A percentile compares a stretch with the other conserved stretches of the same genome.
Evolutionary conservation across 1,284 basidiomycete genomes (phyloP).

Genomic region (Marasmius fiardii): DNA sequence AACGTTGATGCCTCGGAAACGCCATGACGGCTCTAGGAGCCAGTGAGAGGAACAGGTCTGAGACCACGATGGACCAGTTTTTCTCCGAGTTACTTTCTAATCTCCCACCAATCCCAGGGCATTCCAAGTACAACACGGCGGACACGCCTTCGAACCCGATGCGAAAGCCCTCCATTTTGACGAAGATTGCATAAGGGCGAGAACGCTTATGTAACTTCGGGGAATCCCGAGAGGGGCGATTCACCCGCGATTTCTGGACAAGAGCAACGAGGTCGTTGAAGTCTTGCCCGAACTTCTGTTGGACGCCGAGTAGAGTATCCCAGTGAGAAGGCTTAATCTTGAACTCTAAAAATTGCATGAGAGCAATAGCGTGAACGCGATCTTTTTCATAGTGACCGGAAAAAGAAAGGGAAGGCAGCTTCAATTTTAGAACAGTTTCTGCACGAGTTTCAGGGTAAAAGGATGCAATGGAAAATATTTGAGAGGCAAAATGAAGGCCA

Average conservation of each 20-base stretch:
- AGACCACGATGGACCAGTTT: constrained; percentile 62
- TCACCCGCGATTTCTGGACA: constrained; percentile 55
- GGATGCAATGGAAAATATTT: constrained; percentile 61
- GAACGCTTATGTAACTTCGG: constrained; percentile 6
- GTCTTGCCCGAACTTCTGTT: constrained; percentile 84
- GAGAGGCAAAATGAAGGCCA: constrained; percentile 63
- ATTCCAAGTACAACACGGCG: constrained; percentile 73
- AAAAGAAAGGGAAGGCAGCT: constrained; percentile 61
- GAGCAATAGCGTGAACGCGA: constrained; percentile 50
- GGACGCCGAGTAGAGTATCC: constrained; percentile 76
- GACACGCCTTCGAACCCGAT: constrained; percentile 70
- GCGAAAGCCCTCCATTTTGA: constrained; percentile 76
- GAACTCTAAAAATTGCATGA: constrained; percentile 66
- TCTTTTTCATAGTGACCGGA: constrained; percentile 51
- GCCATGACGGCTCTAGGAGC: constrained; percentile 49
- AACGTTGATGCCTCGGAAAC: constrained; percentile 61
- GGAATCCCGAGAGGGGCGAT: constrained; percentile 23
- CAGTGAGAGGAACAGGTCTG: constrained; percentile 71
- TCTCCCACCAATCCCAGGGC: constrained; percentile 65
- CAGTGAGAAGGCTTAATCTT: constrained; percentile 77
- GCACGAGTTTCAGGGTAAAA: constrained; percentile 34
- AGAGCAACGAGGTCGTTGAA: constrained; percentile 75
- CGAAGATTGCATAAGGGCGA: constrained; percentile 42
- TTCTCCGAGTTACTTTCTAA: constrained; percentile 41
- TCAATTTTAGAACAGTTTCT: constrained; percentile 52